Conservation (phyloP, 2,329 filamentous ascomycete genomes). For the Colletotrichum limetticola region DNA sequence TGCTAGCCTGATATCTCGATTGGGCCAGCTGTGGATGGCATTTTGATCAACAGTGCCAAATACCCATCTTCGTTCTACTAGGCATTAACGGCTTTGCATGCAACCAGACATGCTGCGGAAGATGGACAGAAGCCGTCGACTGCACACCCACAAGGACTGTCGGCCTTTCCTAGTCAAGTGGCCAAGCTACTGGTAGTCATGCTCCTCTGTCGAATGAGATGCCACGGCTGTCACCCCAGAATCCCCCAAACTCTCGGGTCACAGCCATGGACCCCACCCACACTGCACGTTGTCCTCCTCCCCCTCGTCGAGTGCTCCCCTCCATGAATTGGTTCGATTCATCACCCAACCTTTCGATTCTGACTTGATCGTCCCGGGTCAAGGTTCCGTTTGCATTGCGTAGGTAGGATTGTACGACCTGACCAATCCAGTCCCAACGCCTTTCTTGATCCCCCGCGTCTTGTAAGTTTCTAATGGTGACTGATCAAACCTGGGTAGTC, state of each 20-base stretch:
- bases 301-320: too few species aligned
- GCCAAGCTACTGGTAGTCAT: background rate
- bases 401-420: background rate
- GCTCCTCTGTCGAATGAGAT: constrained; percentile 1
- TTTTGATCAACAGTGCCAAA: background rate
- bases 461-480: background rate
- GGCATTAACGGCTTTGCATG: too few species aligned
- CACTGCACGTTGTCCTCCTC: background rate
- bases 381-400: constrained; percentile 17
- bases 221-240: constrained; percentile 3
- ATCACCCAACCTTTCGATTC: constrained; percentile 26
- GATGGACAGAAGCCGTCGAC: background rate
- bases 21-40: background rate
- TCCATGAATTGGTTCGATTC: constrained; percentile 17
- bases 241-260: constrained; percentile 24
- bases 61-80: background rate
- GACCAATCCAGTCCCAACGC: constrained; percentile 10
- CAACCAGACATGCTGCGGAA: too few species aligned
- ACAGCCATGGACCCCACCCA: constrained; percentile 23
- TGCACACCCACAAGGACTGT: background rate
- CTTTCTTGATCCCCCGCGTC: background rate
- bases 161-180: background rate
- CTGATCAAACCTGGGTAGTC: background rate
- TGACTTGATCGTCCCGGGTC: constrained; percentile 3
- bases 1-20: background rate